Percentiles rank a stretch among this genome's conserved stretches.
phyloP scores from a whole-genome alignment of 2,329 filamentous ascomycete genomes.

The Trichothecium roseum region DNA sequence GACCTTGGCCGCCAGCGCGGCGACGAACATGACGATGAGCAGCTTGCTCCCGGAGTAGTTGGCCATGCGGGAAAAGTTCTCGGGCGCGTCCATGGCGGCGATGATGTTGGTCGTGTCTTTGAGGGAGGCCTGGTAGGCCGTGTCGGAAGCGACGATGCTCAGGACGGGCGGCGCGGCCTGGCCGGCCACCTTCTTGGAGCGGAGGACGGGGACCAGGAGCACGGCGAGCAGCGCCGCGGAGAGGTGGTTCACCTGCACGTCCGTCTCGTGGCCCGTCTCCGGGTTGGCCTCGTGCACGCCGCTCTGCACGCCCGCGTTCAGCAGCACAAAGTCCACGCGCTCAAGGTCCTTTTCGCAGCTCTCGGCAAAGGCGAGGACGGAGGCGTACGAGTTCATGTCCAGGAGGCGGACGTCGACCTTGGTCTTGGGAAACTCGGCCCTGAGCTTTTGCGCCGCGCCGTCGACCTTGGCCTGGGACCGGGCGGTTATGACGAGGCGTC shows the following conservation, averaged over 20 bases:
- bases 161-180: background rate
- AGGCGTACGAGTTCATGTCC: too few species aligned
- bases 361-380: slow-evolving; percentile 26
- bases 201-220: too few species aligned
- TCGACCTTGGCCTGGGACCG: slow-evolving; percentile 23
- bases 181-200: background rate
- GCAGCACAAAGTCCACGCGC: too few species aligned
- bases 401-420: slow-evolving; percentile 26
- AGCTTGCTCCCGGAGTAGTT: background rate
- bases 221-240: too few species aligned
- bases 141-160: background rate
- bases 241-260: too few species aligned
- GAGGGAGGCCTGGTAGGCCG: background rate
- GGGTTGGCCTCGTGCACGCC: too few species aligned
- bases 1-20: background rate
- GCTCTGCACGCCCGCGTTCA: too few species aligned
- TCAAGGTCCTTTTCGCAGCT: slow-evolving; percentile 30
- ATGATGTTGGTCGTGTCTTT: background rate
- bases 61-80: background rate
- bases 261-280: too few species aligned
- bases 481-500: slow-evolving; percentile 45
- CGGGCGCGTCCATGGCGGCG: background rate
- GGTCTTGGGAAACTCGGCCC: slow-evolving; percentile 15
- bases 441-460: slow-evolving; percentile 25
- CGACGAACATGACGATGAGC: background rate